phyloP scores from a whole-genome alignment of 306 rosid genomes.

The Elaeagnus macrophylla region DNA sequence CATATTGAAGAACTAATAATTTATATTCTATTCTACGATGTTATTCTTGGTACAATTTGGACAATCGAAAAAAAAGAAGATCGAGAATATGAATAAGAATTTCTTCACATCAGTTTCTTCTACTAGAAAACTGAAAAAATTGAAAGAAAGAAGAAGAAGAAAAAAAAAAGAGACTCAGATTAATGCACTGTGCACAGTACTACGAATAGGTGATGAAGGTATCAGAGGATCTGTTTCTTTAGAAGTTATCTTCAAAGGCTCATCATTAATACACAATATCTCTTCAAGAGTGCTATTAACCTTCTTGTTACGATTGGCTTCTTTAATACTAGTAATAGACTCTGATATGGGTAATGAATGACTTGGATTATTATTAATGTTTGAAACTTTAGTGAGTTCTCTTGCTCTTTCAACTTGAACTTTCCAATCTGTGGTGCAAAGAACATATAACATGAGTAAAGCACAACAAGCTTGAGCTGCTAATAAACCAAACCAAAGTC shows the following conservation, averaged over 20 bases:
- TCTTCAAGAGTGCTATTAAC: slow-evolving; percentile 27
- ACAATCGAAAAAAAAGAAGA: not conserved
- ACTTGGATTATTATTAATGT: not conserved
- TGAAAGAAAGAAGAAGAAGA: not conserved
- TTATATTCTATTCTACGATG: slow-evolving; percentile 16
- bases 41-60: slow-evolving; percentile 19
- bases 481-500: slow-evolving; percentile 94
- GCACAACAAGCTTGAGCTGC: slow-evolving; percentile 90
- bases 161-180: not conserved
- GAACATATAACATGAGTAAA: slow-evolving; percentile 63
- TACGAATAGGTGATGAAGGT: not conserved
- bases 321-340: not conserved
- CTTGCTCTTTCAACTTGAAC: slow-evolving; percentile 47
- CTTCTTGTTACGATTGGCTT: not conserved
- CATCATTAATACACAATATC: slow-evolving; percentile 28
- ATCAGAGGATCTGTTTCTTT: slow-evolving; percentile 53
- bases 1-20: not conserved
- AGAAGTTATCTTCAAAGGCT: slow-evolving; percentile 19
- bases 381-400: slow-evolving; percentile 35
- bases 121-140: slow-evolving; percentile 11
- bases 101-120: slow-evolving; percentile 8
- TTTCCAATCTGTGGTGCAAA: slow-evolving; percentile 68
- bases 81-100: slow-evolving; percentile 18
- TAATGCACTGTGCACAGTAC: slow-evolving; percentile 8
- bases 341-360: not conserved